These are phyloP conservation scores for Meripilus lineatus DNA, from an alignment of 1,284 basidiomycete genomes.

Conservation along the genomic window DNA sequence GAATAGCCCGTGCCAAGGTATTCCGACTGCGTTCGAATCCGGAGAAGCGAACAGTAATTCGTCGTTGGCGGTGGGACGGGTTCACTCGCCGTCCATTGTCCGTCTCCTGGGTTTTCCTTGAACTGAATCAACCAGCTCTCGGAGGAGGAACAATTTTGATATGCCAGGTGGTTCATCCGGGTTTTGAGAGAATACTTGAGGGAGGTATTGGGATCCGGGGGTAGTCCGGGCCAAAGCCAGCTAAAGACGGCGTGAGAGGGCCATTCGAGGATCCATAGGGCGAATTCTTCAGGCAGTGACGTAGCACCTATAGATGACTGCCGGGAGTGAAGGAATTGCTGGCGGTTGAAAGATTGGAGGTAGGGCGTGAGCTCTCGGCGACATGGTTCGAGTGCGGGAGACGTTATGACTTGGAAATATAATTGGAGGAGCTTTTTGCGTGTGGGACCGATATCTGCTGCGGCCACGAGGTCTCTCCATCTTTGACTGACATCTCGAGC, in stretches of 20 bases:
- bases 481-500: conserved; percentile 8
- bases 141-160: no score
- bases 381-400: conserved; percentile 1
- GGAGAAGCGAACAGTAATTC: no score
- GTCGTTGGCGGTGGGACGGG: no score
- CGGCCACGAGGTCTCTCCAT: conserved; percentile 10
- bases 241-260: conserved; percentile 9
- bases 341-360: conserved; percentile 8
- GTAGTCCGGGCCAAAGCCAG: conserved; percentile 13
- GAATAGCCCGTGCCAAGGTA: no score
- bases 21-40: no score
- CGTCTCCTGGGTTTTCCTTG: no score
- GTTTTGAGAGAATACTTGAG: no score
- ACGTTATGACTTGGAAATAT: conserved; percentile 3
- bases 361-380: conserved; percentile 5
- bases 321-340: conserved; percentile 8
- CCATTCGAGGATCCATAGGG: conserved; percentile 12
- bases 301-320: no score
- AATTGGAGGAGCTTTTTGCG: conserved; percentile 8
- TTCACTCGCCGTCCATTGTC: no score
- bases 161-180: no score
- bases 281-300: conserved; percentile 10
- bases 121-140: no score
- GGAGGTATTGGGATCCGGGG: no score
- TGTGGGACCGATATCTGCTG: conserved; percentile 7